phyloP scores from a whole-genome alignment of 768 basidiomycete species.

The Serendipita sp. region DNA sequence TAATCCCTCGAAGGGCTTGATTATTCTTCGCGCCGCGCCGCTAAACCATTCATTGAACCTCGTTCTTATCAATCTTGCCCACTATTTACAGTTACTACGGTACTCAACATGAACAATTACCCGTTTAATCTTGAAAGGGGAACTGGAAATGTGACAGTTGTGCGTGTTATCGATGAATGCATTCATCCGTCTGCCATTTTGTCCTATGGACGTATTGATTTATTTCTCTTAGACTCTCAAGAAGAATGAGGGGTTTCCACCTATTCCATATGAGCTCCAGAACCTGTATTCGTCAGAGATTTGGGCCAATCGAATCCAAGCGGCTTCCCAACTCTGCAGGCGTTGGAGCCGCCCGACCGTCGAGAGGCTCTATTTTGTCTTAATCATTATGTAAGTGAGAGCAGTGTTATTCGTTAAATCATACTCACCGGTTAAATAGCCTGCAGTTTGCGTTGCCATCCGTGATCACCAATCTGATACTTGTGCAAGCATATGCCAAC shows the following conservation, averaged over 20 bases:
- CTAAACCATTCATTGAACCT: background rate
- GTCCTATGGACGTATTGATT: background rate
- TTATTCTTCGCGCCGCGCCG: background rate
- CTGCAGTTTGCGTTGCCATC: background rate
- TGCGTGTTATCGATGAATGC: background rate
- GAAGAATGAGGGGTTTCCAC: background rate
- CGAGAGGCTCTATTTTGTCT: slow-evolving; percentile 2
- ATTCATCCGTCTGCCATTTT: background rate
- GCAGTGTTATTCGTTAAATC: background rate
- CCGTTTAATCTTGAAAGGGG: background rate
- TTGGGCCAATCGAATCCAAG: background rate
- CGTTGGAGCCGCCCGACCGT: background rate
- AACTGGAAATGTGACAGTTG: background rate
- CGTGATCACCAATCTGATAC: background rate
- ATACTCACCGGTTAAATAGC: background rate
- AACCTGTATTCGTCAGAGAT: background rate
- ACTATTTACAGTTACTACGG: background rate
- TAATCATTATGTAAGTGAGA: background rate
- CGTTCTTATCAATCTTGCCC: background rate
- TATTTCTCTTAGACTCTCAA: background rate
- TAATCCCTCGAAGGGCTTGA: background rate
- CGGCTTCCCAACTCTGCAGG: background rate
- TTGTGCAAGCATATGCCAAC: background rate
- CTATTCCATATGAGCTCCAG: background rate
- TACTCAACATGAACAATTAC: background rate